Conservation (phyloP, 306 rosid species). For the Ammopiptanthus mongolicus region DNA sequence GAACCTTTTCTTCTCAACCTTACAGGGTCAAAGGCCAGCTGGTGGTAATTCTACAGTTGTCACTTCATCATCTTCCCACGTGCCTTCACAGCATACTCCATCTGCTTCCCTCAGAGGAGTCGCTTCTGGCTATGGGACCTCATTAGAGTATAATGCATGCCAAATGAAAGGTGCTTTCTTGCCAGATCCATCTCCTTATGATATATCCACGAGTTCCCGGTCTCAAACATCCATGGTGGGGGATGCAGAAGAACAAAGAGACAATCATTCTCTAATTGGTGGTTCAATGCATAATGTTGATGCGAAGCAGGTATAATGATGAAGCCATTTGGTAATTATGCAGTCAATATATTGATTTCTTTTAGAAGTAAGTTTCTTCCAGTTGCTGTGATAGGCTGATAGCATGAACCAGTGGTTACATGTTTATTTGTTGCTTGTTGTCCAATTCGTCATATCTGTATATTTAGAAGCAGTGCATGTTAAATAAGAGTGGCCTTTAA, state of each 20-base stretch:
- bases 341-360: constrained; percentile 5
- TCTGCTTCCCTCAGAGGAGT: constrained; percentile 59
- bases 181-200: constrained; percentile 70
- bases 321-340: not conserved
- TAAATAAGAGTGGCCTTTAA: not conserved
- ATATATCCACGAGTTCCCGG: constrained; percentile 62
- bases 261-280: constrained; percentile 47
- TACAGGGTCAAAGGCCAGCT: constrained; percentile 65
- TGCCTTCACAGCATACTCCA: constrained; percentile 59
- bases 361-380: constrained; percentile 9
- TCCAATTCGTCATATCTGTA: not conserved
- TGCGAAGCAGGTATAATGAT: constrained; percentile 71
- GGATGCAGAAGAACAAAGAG: constrained; percentile 58
- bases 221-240: constrained; percentile 70
- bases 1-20: constrained; percentile 45
- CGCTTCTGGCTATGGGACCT: constrained; percentile 47
- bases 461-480: constrained; percentile 4
- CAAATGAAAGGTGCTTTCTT: constrained; percentile 58
- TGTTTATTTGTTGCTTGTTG: not conserved
- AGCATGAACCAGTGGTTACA: constrained; percentile 6
- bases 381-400: not conserved
- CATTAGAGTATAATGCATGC: constrained; percentile 55
- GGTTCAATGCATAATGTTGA: constrained; percentile 56
- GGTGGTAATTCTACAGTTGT: constrained; percentile 52
- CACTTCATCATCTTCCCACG: constrained; percentile 59